Evolutionary conservation across 2,329 filamentous ascomycete genomes (phyloP).

Genomic region (Lecanoromycetidae sp.): DNA sequence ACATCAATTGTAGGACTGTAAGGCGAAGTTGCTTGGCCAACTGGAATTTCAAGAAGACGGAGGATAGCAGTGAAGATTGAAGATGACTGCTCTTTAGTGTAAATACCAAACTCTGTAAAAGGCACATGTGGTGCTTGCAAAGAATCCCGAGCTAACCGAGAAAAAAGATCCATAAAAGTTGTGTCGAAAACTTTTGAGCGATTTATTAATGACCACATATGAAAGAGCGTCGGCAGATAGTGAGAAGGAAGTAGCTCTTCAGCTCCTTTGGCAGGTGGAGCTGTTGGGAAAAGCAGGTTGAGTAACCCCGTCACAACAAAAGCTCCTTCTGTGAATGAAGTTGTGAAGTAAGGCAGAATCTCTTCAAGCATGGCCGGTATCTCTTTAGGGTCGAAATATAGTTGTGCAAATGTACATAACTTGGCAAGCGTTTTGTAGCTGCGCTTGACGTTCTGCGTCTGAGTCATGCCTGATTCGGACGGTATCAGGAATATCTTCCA

Average conservation of each 20-base stretch:
- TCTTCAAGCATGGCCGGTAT: constrained; percentile 71
- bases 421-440: constrained; percentile 68
- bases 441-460: constrained; percentile 50
- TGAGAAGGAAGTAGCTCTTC: constrained; percentile 72
- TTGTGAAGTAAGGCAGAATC: constrained; percentile 77
- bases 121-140: constrained; percentile 61
- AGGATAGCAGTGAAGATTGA: constrained; percentile 86
- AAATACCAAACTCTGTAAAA: constrained; percentile 80
- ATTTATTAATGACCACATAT: constrained; percentile 87
- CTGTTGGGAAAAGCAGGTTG: constrained; percentile 78
- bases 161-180: constrained; percentile 80
- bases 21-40: constrained; percentile 87
- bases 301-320: constrained; percentile 85
- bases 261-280: constrained; percentile 58
- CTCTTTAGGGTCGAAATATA: constrained; percentile 84
- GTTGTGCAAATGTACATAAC: constrained; percentile 76
- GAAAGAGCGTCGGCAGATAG: constrained; percentile 88
- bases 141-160: constrained; percentile 73
- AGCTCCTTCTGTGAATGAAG: constrained; percentile 80
- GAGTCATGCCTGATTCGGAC: constrained; percentile 57
- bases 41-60: constrained; percentile 83
- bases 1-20: constrained; percentile 74
- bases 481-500: constrained; percentile 83
- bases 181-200: constrained; percentile 79
- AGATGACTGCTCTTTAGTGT: constrained; percentile 81